Evolutionary conservation across 345 rosid species (phyloP).

Genomic region (Abelmoschus esculentus): DNA sequence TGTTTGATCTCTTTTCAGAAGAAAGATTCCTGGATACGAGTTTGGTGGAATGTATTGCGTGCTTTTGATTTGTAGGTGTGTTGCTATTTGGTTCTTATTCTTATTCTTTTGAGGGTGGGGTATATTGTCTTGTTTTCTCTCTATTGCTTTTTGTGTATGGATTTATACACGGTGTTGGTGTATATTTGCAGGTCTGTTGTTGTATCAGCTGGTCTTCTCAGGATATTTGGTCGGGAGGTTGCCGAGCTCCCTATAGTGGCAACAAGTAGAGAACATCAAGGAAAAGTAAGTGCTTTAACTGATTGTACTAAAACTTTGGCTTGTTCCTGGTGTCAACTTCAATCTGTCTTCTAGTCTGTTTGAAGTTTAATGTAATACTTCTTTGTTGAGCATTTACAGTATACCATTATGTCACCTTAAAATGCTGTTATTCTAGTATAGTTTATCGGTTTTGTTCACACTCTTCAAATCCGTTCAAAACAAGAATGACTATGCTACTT

Average conservation of each 20-base stretch:
- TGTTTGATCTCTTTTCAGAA: slow-evolving; percentile 41
- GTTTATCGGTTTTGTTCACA: background rate
- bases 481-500: background rate
- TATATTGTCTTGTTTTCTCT: background rate
- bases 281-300: slow-evolving; percentile 49
- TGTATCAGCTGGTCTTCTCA: slow-evolving; percentile 92
- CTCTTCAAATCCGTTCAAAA: background rate
- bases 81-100: background rate
- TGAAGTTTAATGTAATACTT: background rate
- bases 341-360: background rate
- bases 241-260: slow-evolving; percentile 99
- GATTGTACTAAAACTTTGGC: background rate
- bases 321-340: background rate
- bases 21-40: slow-evolving; percentile 94
- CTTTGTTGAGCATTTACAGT: background rate
- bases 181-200: slow-evolving; percentile 52
- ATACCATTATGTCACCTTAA: background rate
- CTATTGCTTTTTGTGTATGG: background rate
- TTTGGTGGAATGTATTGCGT: slow-evolving; percentile 87
- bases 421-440: background rate
- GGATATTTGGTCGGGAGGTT: slow-evolving; percentile 81
- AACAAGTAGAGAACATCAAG: slow-evolving; percentile 78
- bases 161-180: background rate
- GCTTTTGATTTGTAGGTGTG: slow-evolving; percentile 68
- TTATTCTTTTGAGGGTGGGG: background rate